A percentile compares a stretch with the other conserved stretches of the same genome.
Conservation (phyloP, 768 basidiomycete species). For the Kwoniella bestiolae region DNA sequence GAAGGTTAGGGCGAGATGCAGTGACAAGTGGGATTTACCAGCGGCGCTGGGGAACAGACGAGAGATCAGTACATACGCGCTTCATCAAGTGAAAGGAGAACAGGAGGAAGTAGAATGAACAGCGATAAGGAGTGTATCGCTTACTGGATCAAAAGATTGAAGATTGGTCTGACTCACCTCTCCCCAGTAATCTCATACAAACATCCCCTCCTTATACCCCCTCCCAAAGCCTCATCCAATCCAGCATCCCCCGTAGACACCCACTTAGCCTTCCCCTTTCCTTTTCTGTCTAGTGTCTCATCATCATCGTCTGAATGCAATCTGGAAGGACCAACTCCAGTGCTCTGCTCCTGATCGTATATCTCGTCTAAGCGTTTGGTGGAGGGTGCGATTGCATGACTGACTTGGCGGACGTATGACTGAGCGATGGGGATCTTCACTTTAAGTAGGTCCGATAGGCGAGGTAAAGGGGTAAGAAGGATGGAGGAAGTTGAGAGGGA, state of each 20-base stretch:
- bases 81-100: neutral
- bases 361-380: conserved; percentile 21
- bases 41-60: conserved; percentile 67
- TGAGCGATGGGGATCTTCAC: conserved; percentile 16
- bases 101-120: neutral
- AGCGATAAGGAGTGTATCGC: neutral
- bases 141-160: neutral
- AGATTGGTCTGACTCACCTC: conserved; percentile 64
- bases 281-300: conserved; percentile 13
- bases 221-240: conserved; percentile 74
- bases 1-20: conserved; percentile 78
- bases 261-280: conserved; percentile 56
- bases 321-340: conserved; percentile 1
- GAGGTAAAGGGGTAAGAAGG: conserved; percentile 18
- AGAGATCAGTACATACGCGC: conserved; percentile 2
- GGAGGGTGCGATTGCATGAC: conserved; percentile 59
- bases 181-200: conserved; percentile 88
- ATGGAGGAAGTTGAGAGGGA: conserved; percentile 20
- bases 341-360: conserved; percentile 10
- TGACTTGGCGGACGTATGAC: conserved; percentile 63
- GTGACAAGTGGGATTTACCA: conserved; percentile 89
- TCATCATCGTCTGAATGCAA: neutral
- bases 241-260: conserved; percentile 75
- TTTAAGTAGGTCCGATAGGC: conserved; percentile 14
- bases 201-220: conserved; percentile 77